Evolutionary conservation across 2,329 filamentous ascomycete genomes (phyloP), one percentile per base, ranked within the genome.

Genomic region (Mycosphaerella sp.): DNA sequence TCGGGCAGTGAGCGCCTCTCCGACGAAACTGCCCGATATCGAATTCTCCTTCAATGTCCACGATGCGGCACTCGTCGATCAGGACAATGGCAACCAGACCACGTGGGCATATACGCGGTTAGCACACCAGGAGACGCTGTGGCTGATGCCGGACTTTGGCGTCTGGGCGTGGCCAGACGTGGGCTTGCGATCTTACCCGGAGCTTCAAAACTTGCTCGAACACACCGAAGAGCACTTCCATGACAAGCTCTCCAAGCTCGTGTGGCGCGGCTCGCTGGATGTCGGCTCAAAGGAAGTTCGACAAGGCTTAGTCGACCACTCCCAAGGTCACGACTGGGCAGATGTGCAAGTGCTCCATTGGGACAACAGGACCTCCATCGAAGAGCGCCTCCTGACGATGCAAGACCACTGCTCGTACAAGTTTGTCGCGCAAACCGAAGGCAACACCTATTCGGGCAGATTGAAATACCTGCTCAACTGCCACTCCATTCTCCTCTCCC

Each of bases 101-200:
- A 60, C 58, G 11, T 66, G 61, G 62, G 62, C 62, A 23, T 65
- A 58, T 43, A 62, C 58, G 14, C 58, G 49, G 36, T 48, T 40
- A 34, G 44, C 67, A 60, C 23, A 70, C 9, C 66, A 69, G 17
- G 69, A 75, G 39, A 64, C 62, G n/a, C 63, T 70, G 6, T 79
- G 76, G 76, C 64, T 79, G 17, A 78, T 79, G 70, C 76, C 77
- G 0, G 76, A 79, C 56, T 78, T 78, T 53, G 75, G 74, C 14
- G 65, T 79, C 70, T 74, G 70, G 73, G 29, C 76, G 70, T 78
- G 75, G 76, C 76, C 76, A 2, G 75, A 78, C 54, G 73, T 74
- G 12, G 55, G 55, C 11, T n/a, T 62, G 50, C 55, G 60, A 31
- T 60, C 56, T 1, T 62, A 53, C 10, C 44, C 46, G 17, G 59